Base-by-base conservation (phyloP, 345 rosid genomes). In the Lumnitzera racemosa region DNA sequence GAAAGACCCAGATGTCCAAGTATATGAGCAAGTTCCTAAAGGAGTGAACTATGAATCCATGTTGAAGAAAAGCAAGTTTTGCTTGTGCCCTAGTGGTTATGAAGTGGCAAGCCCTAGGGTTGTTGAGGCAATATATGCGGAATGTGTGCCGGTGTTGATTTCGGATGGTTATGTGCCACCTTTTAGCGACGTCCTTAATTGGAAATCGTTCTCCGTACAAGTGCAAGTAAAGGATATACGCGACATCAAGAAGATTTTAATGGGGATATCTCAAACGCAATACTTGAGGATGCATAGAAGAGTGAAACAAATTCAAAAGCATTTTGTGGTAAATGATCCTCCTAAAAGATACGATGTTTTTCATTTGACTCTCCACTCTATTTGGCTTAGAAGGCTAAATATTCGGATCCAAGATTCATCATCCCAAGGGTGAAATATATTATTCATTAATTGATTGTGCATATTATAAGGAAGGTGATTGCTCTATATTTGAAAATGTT, bases 11-110 rank as follows among this genome's bases (percentile, higher is more conserved):
- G 92, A 85, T 49, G 51, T 90, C 20, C 79, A 60, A 62, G 83
- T 87, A 43, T 77, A 76, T 54, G 89, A 82, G 29, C 15, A 75
- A 14, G 56, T 83, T 8, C 90, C 92, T 0, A 17, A 54, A 0
- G 77, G 64, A 3, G 52, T 76, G 15, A 78, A 79, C 13, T 90
- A 85, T 60, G 62, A 50, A 8, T 65, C 67, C 0, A 80, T 79
- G 89, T 63, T 90, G 69, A 79, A 69, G 58, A 77, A 57, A 43
- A 81, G 87, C 74, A 84, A 70, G 73, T 85, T 63, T 60, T 83
- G 92, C 70, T 59, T 83, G 16, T 81, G 92, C 70, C 84, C 89
- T 0, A 81, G 92, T 55, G 83, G 92, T 41, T 82, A 76, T 7
- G 81, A 76, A 64, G 81, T 76, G 59, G 83, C 78, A 0, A 79